These are phyloP conservation scores for Salvia miltiorrhiza DNA, from an alignment of 257 asterid species.

Conservation along the genomic window DNA sequence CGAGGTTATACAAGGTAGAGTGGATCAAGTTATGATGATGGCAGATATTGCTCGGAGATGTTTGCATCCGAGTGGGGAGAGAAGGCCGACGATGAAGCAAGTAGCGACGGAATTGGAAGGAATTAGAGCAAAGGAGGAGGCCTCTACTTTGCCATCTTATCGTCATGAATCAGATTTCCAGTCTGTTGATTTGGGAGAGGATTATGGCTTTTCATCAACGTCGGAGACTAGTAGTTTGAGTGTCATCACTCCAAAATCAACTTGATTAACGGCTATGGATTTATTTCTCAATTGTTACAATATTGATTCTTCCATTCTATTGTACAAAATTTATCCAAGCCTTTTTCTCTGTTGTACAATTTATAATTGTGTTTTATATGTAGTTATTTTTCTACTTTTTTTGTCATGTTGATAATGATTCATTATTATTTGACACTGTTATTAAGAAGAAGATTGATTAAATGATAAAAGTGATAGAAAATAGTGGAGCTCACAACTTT, in stretches of 20 bases:
- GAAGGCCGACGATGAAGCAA: slow-evolving; percentile 31
- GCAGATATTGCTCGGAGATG: slow-evolving; percentile 29
- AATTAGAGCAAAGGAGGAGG: not conserved
- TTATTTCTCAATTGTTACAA: too few species aligned
- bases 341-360: too few species aligned
- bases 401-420: too few species aligned
- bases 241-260: not conserved
- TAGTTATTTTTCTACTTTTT: too few species aligned
- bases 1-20: not conserved
- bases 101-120: slow-evolving; percentile 27
- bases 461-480: too few species aligned
- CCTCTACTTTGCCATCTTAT: not conserved
- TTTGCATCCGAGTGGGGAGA: slow-evolving; percentile 22
- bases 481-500: too few species aligned
- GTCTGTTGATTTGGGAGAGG: slow-evolving; percentile 5
- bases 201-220: not conserved
- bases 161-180: not conserved
- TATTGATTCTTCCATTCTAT: too few species aligned
- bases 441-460: too few species aligned
- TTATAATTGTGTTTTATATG: too few species aligned
- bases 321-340: too few species aligned
- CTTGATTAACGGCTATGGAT: too few species aligned
- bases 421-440: too few species aligned
- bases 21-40: slow-evolving; percentile 8
- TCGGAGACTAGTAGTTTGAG: not conserved